Evolutionary conservation across 306 rosid genomes (phyloP).

Genomic region (Luffa aegyptiaca): DNA sequence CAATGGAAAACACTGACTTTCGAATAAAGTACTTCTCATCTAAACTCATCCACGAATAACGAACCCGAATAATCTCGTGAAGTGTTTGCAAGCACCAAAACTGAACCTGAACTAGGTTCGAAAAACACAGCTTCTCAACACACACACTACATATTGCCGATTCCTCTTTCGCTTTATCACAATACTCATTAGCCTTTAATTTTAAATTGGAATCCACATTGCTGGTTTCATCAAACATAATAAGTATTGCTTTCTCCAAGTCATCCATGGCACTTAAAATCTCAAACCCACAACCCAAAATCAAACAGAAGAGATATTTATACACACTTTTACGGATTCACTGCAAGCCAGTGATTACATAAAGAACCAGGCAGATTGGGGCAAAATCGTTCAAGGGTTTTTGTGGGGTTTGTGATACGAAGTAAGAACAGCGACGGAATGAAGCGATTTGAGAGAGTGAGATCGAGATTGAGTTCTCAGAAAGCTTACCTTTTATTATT

Average conservation of each 20-base stretch:
- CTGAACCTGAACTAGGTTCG: conserved; percentile 68
- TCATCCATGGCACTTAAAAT: conserved; percentile 52
- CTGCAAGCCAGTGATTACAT: background rate
- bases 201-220: conserved; percentile 50
- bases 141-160: conserved; percentile 59
- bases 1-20: conserved; percentile 62
- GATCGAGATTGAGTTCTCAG: conserved; percentile 6
- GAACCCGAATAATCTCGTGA: conserved; percentile 52
- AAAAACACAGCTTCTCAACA: conserved; percentile 55
- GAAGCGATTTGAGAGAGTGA: conserved; percentile 5
- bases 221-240: conserved; percentile 77
- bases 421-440: background rate
- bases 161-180: conserved; percentile 57
- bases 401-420: background rate
- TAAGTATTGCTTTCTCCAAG: conserved; percentile 75
- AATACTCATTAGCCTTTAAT: conserved; percentile 50
- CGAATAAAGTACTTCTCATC: conserved; percentile 72
- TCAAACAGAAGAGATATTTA: background rate
- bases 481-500: conserved; percentile 24
- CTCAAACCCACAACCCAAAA: conserved; percentile 1
- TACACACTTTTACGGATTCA: conserved; percentile 13
- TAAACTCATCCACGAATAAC: conserved; percentile 55
- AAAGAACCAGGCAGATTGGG: background rate
- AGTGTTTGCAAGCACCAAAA: conserved; percentile 93
- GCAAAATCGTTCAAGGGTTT: background rate